These are phyloP conservation scores for Saraca asoca DNA, from an alignment of 331 rosid species.

Conservation along the genomic window DNA sequence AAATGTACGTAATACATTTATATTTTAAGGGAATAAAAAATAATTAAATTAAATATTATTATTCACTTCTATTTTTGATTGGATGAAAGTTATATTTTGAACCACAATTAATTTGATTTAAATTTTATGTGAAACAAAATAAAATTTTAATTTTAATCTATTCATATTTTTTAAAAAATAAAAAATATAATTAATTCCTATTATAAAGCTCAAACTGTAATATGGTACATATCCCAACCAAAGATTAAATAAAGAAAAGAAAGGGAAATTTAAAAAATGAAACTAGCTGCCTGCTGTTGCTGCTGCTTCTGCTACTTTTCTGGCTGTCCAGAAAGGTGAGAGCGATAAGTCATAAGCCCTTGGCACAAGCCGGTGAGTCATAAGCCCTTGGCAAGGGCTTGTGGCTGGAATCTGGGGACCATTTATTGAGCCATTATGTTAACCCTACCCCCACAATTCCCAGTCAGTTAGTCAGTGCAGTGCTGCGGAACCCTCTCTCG, in stretches of 20 bases:
- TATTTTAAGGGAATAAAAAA: too few relatives aligned
- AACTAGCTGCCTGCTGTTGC: neutral
- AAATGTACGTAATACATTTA: too few relatives aligned
- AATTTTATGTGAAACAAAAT: too few relatives aligned
- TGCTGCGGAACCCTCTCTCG: constrained; percentile 24
- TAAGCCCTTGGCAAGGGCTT: constrained; percentile 33
- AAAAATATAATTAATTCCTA: too few relatives aligned
- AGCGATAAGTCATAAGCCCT: constrained; percentile 43
- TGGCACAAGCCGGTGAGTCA: too few relatives aligned
- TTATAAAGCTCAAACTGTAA: too few relatives aligned
- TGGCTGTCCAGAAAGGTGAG: constrained; percentile 44
- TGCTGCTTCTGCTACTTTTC: constrained; percentile 23
- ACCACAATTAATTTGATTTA: too few relatives aligned
- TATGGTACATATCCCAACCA: neutral
- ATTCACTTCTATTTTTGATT: too few relatives aligned
- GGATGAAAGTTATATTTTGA: too few relatives aligned
- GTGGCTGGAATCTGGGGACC: constrained; percentile 54
- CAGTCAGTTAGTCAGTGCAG: constrained; percentile 24
- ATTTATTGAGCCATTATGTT: constrained; percentile 39
- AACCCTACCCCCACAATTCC: constrained; percentile 9
- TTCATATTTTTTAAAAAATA: too few relatives aligned
- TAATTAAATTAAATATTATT: too few relatives aligned
- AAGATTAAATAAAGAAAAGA: neutral
- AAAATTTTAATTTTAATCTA: too few relatives aligned
- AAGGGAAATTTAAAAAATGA: constrained; percentile 4